phyloP scores from a whole-genome alignment of 2,329 filamentous ascomycete species.

The Didymella pinodella region DNA sequence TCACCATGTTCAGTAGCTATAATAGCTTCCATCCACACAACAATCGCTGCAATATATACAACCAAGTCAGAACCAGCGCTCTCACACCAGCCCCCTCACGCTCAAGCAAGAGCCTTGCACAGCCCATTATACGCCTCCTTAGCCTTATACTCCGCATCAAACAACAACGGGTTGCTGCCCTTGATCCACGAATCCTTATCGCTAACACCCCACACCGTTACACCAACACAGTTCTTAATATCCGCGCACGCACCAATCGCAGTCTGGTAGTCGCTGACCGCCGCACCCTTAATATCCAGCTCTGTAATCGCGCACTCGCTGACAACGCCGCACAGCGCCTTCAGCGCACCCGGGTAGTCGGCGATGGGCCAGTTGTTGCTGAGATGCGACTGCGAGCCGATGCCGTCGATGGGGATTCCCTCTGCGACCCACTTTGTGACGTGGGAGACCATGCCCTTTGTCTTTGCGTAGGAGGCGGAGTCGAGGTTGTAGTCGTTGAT shows the following conservation, averaged over 20 bases:
- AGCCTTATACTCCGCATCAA: slow-evolving; percentile 52
- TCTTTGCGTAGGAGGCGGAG: slow-evolving; percentile 66
- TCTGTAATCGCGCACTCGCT: slow-evolving; percentile 71
- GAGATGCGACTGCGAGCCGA: slow-evolving; percentile 67
- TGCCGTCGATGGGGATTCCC: slow-evolving; percentile 71
- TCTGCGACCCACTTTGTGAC: slow-evolving; percentile 70
- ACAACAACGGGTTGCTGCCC: slow-evolving; percentile 51
- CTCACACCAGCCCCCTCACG: not conserved
- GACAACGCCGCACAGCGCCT: slow-evolving; percentile 60
- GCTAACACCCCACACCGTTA: slow-evolving; percentile 67
- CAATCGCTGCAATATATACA: slow-evolving; percentile 6
- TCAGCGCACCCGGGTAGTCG: slow-evolving; percentile 59
- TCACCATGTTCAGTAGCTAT: no score
- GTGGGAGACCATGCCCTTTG: slow-evolving; percentile 61
- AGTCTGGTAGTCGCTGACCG: slow-evolving; percentile 65
- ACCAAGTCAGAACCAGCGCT: not conserved
- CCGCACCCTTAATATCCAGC: slow-evolving; percentile 69
- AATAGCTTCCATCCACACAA: not conserved
- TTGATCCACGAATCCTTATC: slow-evolving; percentile 56
- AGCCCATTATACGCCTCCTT: slow-evolving; percentile 53
- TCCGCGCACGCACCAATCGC: slow-evolving; percentile 64
- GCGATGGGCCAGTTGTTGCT: slow-evolving; percentile 54
- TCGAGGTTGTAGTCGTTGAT: slow-evolving; percentile 77
- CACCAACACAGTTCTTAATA: slow-evolving; percentile 67
- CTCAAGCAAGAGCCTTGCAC: slow-evolving; percentile 17